Evolutionary conservation across 257 asterid genomes (phyloP).

Genomic region (Dorcoceras hygrometricum): DNA sequence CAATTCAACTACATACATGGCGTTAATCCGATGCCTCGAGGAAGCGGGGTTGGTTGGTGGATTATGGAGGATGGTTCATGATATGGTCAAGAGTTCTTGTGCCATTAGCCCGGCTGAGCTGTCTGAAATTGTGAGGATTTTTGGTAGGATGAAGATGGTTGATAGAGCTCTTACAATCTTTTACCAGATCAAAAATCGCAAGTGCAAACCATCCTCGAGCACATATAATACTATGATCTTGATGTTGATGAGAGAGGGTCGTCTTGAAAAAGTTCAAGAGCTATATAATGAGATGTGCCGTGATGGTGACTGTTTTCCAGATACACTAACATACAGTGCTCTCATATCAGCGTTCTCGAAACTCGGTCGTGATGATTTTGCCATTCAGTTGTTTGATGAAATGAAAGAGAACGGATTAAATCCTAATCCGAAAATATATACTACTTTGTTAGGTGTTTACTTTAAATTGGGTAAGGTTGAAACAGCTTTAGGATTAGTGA

Average conservation of each 20-base stretch:
- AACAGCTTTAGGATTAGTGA: conserved; percentile 56
- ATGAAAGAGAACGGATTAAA: conserved; percentile 73
- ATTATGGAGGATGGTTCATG: conserved; percentile 77
- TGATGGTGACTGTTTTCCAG: conserved; percentile 75
- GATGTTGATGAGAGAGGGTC: conserved; percentile 89
- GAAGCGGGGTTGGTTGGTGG: conserved; percentile 64
- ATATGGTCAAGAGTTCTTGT: conserved; percentile 65
- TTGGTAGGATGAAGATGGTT: conserved; percentile 82
- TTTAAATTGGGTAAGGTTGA: conserved; percentile 62
- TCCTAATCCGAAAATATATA: conserved; percentile 78
- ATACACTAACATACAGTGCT: conserved; percentile 73
- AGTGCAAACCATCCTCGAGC: conserved; percentile 73
- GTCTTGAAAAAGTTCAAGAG: conserved; percentile 78
- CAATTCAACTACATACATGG: conserved; percentile 65
- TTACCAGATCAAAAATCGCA: conserved; percentile 69
- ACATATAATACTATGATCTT: conserved; percentile 77
- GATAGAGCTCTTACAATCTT: conserved; percentile 64
- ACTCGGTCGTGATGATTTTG: conserved; percentile 61
- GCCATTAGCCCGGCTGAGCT: conserved; percentile 55
- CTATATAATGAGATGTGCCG: conserved; percentile 79
- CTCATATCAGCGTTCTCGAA: conserved; percentile 66
- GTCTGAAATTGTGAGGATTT: conserved; percentile 53
- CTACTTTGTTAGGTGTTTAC: conserved; percentile 56
- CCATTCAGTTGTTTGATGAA: conserved; percentile 76
- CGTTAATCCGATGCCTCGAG: conserved; percentile 65